Evolutionary conservation across 78 protist genomes (phyloP).

Genomic region (Cavenderia fasciculata): DNA sequence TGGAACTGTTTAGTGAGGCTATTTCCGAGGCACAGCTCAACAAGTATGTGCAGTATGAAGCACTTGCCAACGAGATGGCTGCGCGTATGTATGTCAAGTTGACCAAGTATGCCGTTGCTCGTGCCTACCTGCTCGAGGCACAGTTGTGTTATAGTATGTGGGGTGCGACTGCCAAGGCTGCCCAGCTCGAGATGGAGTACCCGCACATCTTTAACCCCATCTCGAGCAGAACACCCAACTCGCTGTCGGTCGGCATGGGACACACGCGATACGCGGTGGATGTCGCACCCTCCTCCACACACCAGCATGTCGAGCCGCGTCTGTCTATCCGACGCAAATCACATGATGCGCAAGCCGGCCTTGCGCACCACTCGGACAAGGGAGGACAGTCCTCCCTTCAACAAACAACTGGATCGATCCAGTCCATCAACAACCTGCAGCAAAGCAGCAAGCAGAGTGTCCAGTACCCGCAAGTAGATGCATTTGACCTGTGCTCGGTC

Average conservation of each 20-base stretch:
- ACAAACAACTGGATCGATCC: too few species aligned
- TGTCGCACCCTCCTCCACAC: not conserved
- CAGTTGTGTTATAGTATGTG: slow-evolving; percentile 40
- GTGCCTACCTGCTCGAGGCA: slow-evolving; percentile 34
- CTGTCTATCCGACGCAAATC: slow-evolving; percentile 44
- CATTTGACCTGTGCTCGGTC: slow-evolving; percentile 54
- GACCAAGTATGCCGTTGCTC: slow-evolving; percentile 27
- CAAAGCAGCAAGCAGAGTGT: not conserved
- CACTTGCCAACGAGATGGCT: slow-evolving; percentile 39
- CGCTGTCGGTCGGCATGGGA: too few species aligned
- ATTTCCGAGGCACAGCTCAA: slow-evolving; percentile 1
- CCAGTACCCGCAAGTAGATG: slow-evolving; percentile 41
- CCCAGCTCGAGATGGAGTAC: slow-evolving; percentile 26
- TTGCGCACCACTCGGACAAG: too few species aligned
- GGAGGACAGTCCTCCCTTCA: too few species aligned
- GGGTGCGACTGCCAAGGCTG: slow-evolving; percentile 18
- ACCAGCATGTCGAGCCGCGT: slow-evolving; percentile 12
- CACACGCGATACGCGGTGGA: not conserved
- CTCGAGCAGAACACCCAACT: not conserved
- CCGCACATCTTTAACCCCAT: slow-evolving; percentile 4
- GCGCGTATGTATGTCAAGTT: slow-evolving; percentile 22
- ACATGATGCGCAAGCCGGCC: slow-evolving; percentile 18
- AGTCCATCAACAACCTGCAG: too few species aligned
- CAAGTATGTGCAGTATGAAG: slow-evolving; percentile 39
- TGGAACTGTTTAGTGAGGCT: slow-evolving; percentile 31